Conservation (phyloP, 2,329 filamentous ascomycete genomes). For the Orbilia javanica region DNA sequence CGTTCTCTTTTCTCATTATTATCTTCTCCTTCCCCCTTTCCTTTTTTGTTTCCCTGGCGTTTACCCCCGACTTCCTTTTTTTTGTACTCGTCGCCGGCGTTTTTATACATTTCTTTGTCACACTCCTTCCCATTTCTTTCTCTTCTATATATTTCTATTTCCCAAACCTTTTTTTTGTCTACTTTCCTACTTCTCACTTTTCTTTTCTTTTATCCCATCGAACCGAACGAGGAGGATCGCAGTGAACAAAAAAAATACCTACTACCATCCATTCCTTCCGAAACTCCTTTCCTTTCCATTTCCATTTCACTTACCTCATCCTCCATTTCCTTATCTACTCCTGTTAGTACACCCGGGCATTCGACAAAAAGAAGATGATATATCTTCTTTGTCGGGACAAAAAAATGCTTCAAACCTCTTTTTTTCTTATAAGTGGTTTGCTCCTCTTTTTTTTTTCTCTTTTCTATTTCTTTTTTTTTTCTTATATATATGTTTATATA, state of each 20-base stretch:
- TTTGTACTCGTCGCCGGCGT: neutral
- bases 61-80: neutral
- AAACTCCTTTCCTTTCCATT: neutral
- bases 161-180: neutral
- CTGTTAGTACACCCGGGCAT: neutral
- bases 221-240: neutral
- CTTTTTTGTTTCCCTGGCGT: neutral
- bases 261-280: neutral
- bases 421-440: too few relatives aligned
- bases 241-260: neutral
- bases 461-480: too few relatives aligned
- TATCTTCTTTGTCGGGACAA: too few relatives aligned
- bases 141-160: neutral
- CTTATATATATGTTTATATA: too few relatives aligned
- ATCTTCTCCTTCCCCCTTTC: too few relatives aligned
- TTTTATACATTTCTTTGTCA: neutral
- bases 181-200: neutral
- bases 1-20: conserved; percentile 1
- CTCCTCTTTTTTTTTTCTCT: too few relatives aligned
- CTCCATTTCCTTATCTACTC: neutral
- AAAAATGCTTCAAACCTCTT: neutral
- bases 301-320: neutral
- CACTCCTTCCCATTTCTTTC: neutral
- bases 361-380: too few relatives aligned
- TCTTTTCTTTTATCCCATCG: neutral